phyloP scores from a whole-genome alignment of 2,329 filamentous ascomycete genomes.

The Alternaria sp. region DNA sequence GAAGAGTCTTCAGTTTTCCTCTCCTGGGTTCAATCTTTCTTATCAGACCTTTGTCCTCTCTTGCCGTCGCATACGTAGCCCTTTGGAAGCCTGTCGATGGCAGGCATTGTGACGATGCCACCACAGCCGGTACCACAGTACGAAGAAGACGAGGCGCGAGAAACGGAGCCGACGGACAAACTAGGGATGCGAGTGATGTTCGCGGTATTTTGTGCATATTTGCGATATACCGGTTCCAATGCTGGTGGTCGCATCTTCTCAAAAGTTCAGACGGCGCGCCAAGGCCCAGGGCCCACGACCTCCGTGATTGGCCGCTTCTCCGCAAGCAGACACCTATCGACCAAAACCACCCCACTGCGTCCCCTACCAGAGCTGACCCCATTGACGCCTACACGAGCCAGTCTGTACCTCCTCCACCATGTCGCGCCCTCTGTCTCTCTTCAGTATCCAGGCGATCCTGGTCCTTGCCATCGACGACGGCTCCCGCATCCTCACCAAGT shows the following conservation, averaged over 20 bases:
- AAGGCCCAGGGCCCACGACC: constrained; percentile 21
- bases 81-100: constrained; percentile 11
- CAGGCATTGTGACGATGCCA: constrained; percentile 15
- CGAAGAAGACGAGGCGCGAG: constrained; percentile 46
- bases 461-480: constrained; percentile 78
- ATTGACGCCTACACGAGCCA: constrained; percentile 15
- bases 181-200: constrained; percentile 39
- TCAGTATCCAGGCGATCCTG: constrained; percentile 63
- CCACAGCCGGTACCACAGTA: constrained; percentile 21
- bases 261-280: constrained; percentile 25
- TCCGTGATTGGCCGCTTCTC: constrained; percentile 41
- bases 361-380: constrained; percentile 15
- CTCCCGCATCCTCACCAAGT: constrained; percentile 91
- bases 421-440: constrained; percentile 63
- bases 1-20: neutral
- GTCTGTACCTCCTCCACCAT: constrained; percentile 43
- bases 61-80: constrained; percentile 28
- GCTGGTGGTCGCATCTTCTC: constrained; percentile 9
- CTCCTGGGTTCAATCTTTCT: neutral
- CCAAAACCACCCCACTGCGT: constrained; percentile 31
- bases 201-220: constrained; percentile 37
- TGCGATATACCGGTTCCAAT: neutral
- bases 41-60: constrained; percentile 11
- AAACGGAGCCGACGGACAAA: constrained; percentile 50
- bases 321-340: constrained; percentile 48